Evolutionary conservation across 805 yeast species (phyloP).

Genomic region (Lipomyces mesembrius): DNA sequence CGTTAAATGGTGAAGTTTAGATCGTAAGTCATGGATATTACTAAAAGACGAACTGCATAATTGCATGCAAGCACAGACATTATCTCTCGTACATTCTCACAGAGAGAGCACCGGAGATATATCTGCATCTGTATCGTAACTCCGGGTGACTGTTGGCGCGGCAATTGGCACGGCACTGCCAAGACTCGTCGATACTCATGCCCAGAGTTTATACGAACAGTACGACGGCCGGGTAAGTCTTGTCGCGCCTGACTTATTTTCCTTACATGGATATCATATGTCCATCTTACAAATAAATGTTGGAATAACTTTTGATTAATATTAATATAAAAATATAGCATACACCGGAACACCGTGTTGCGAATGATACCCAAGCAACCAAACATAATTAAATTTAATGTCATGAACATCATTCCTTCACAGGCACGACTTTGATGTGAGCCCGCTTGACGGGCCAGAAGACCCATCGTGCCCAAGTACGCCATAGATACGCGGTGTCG

Average conservation of each 20-base stretch:
- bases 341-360: not conserved
- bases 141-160: not conserved
- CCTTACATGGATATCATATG: no score
- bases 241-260: no score
- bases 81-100: no score
- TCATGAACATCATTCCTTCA: not conserved
- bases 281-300: no score
- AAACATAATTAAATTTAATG: not conserved
- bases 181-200: not conserved
- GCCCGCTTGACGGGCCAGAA: constrained; percentile 12
- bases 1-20: no score
- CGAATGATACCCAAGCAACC: not conserved
- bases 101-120: no score
- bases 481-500: constrained; percentile 33
- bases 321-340: not conserved
- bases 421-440: not conserved
- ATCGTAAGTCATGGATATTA: no score
- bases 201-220: not conserved
- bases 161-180: not conserved
- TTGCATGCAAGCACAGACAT: no score
- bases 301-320: no score
- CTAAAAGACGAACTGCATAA: no score
- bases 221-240: not conserved
- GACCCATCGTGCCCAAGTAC: constrained; percentile 27
- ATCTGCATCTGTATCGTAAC: no score